These are phyloP conservation scores for Rhynchosporium agropyri DNA, from an alignment of 2,329 filamentous ascomycete species.

Conservation along the genomic window DNA sequence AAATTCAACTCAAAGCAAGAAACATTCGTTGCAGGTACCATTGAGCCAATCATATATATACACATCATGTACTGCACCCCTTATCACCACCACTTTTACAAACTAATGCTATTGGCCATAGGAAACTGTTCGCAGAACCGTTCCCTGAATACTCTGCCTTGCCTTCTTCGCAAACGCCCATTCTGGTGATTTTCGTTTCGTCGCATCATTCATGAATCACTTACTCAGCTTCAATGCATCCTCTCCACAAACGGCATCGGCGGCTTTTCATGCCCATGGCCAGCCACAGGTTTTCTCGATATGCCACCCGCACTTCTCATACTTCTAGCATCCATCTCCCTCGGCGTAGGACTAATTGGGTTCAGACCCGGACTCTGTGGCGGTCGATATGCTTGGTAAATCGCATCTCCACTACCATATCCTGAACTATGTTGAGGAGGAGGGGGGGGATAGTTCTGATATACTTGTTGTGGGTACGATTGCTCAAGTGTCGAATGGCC, in stretches of 20 bases:
- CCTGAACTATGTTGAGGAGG: not conserved
- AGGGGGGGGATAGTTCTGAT: constrained; percentile 6
- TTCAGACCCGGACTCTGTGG: constrained; percentile 1
- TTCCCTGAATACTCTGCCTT: too few species aligned
- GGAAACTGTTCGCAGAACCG: too few species aligned
- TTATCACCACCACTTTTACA: too few species aligned
- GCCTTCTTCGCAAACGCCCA: too few species aligned
- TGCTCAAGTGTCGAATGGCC: constrained; percentile 1
- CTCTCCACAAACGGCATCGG: constrained; percentile 1
- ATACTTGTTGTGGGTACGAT: not conserved
- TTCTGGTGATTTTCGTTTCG: too few species aligned
- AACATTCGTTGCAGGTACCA: too few species aligned
- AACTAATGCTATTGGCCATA: too few species aligned
- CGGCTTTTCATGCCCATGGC: constrained; percentile 2
- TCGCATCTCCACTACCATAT: not conserved
- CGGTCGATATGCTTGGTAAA: constrained; percentile 16
- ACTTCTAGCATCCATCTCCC: constrained; percentile 19
- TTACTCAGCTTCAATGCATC: not conserved
- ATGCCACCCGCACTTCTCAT: constrained; percentile 14
- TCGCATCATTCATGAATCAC: too few species aligned
- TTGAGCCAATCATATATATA: too few species aligned
- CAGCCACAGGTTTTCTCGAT: constrained; percentile 13
- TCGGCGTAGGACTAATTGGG: constrained; percentile 6
- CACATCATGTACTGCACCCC: too few species aligned
- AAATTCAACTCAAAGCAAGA: too few species aligned